Evolutionary conservation across 2,329 filamentous ascomycete species (phyloP), one percentile per base, ranked within the genome.

Genomic region (Lecanicillium sp.): DNA sequence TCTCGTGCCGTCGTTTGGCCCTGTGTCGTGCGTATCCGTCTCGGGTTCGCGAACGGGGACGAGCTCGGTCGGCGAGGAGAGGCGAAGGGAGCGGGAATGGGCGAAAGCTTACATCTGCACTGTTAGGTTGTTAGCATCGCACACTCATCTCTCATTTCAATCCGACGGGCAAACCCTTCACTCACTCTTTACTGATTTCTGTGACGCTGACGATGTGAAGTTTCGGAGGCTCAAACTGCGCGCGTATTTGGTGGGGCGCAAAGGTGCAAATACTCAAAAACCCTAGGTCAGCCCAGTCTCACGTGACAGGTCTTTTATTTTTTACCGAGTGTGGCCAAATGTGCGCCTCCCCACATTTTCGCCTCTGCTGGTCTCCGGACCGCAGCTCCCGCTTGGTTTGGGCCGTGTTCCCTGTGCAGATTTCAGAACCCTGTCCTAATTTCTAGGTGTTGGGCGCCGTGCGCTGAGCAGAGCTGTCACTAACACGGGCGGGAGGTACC

Each of bases 101-200:
- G 48, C 51, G 50, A 58, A 55, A 59, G 63, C 86, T 85, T 83
- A 91, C 87, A 93, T 93, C 84, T 93, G 87, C 87, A 93, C 87
- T 91, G 60, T 64, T 23, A 53, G 41, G 68, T 60, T 53, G 70
- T 84, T 72, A 83, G 78, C 63, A 68, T 59, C 43, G 46, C 45
- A 9, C 5, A n/a, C n/a, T 29, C 9, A 7, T 37, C 24, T 19
- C 12, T 23, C 9, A 23, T 17, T 15, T 21, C 24, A 15, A 38
- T n/a, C n/a, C n/a, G n/a, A 14, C 24, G 8, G 19, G 27, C 36
- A 33, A n/a, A n/a, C 44, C 50, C 24, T 56, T 50, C 52, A 78
- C 78, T 76, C 70, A 81, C 78, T 81, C 67, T 74, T 81, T 71
- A 69, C 71, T 67, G 70, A 69, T 69, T 74, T 71, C 69, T 67